Evolutionary conservation across 768 basidiomycete species (phyloP), one percentile per base, ranked within the genome.

Genomic region (Phanerodontia chrysosporium): DNA sequence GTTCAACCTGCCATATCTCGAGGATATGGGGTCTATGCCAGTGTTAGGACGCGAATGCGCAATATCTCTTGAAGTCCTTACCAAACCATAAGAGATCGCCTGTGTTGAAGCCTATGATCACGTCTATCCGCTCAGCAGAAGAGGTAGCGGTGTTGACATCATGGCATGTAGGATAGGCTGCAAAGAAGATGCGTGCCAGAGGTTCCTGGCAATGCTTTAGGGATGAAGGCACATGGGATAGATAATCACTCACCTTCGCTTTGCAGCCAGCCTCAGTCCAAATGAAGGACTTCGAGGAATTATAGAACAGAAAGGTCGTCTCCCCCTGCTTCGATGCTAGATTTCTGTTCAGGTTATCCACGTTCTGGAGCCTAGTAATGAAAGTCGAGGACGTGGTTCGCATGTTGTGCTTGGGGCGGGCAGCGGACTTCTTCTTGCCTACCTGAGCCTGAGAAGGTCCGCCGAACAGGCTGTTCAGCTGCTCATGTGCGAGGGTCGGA

Each of bases 11-110:
- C 80, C 81, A 64, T 94, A 94, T 32, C 90, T 86, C 21, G 84
- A 86, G 24, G 83, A 80, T 62, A 93, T 85, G 16, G 89, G 89
- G 71, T 94, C 92, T 93, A 61, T 25, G 45, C 36, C 29, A 45
- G 7, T 25, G n/a, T n/a, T 30, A 14, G 14, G 29, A 24, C n/a
- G 13, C 60, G 16, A n/a, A n/a, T 12, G 21, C 2, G 9, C 28
- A 45, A 70, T 51, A 51, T 25, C 13, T 14, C 51, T 18, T 21
- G n/a, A 16, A 12, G 29, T n/a, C 67, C 81, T 63, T 62, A 90
- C 95, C 95, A 57, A 98, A 78, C 97, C 97, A 98, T 51, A 98
- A 75, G 36, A 99, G 77, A 74, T 99, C 97, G n/a, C 97, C 97
- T 0, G 95, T 91, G 61, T 78, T 81, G 69, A 97, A 98, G 5